phyloP scores from a whole-genome alignment of 106 monocot genomes.

The Allium sativum region DNA sequence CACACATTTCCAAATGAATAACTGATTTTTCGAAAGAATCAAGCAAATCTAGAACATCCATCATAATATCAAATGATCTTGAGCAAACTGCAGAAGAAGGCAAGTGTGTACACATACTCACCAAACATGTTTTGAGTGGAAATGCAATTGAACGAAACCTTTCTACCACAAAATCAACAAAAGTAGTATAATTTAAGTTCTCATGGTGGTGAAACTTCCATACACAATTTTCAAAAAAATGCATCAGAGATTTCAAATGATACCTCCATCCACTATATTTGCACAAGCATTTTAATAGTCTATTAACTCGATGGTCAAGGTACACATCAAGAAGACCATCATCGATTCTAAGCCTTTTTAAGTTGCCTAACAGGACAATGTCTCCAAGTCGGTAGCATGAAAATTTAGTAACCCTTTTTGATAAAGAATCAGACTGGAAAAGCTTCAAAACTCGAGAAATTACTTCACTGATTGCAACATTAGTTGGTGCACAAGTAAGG shows the following conservation, averaged over 20 bases:
- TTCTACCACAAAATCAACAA: not conserved
- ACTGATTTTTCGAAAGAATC: not conserved
- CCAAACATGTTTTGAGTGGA: not conserved
- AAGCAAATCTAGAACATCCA: not conserved
- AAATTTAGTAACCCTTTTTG: not conserved
- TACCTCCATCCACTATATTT: constrained; percentile 29
- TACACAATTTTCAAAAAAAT: constrained; percentile 12
- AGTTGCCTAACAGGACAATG: constrained; percentile 37
- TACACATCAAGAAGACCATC: constrained; percentile 27
- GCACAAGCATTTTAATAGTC: constrained; percentile 19
- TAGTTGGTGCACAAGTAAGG: constrained; percentile 59
- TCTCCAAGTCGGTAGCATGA: constrained; percentile 9
- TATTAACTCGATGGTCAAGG: constrained; percentile 22
- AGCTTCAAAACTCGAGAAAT: constrained; percentile 30
- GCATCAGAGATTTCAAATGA: constrained; percentile 11
- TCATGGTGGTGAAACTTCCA: constrained; percentile 8
- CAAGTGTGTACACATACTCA: constrained; percentile 5
- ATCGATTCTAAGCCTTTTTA: constrained; percentile 33
- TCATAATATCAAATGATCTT: not conserved
- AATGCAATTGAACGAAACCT: constrained; percentile 3
- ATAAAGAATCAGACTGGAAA: not conserved
- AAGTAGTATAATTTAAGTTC: not conserved
- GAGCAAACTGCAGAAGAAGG: not conserved
- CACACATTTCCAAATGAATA: not conserved
- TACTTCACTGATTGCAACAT: constrained; percentile 43